Evolutionary conservation across 2,329 filamentous ascomycete genomes (phyloP).

Genomic region (Venturia oleaginea): DNA sequence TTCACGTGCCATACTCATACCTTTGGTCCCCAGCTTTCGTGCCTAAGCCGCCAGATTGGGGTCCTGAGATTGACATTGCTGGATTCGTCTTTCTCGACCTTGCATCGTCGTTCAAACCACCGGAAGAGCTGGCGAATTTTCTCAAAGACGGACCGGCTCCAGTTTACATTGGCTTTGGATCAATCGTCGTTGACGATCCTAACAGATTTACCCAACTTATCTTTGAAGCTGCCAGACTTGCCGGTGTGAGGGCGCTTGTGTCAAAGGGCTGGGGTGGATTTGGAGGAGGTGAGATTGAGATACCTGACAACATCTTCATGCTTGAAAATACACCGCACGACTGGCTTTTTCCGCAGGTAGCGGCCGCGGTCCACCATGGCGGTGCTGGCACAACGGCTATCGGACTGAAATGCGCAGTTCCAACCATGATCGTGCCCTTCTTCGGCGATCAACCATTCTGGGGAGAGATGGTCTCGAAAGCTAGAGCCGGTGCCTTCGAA

Average conservation of each 20-base stretch:
- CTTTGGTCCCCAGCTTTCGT: slow-evolving; percentile 30
- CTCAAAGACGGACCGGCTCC: slow-evolving; percentile 41
- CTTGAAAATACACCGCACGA: slow-evolving; percentile 68
- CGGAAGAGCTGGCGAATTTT: slow-evolving; percentile 35
- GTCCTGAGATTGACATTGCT: slow-evolving; percentile 23
- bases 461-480: slow-evolving; percentile 58
- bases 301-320: slow-evolving; percentile 55
- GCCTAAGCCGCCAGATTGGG: slow-evolving; percentile 38
- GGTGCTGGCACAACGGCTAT: slow-evolving; percentile 70
- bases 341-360: slow-evolving; percentile 63
- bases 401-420: slow-evolving; percentile 60
- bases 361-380: slow-evolving; percentile 64
- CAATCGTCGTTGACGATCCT: slow-evolving; percentile 34
- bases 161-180: slow-evolving; percentile 34
- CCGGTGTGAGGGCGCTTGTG: slow-evolving; percentile 61
- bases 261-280: slow-evolving; percentile 70
- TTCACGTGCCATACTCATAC: slow-evolving; percentile 79
- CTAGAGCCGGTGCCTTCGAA: slow-evolving; percentile 55
- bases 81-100: slow-evolving; percentile 29
- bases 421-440: slow-evolving; percentile 70
- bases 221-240: slow-evolving; percentile 50
- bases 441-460: slow-evolving; percentile 75
- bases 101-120: slow-evolving; percentile 26
- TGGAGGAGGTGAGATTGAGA: slow-evolving; percentile 43
- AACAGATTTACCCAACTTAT: slow-evolving; percentile 33